Base-by-base conservation (phyloP, 148 eudicot genomes). In the Nepenthes gracilis region DNA sequence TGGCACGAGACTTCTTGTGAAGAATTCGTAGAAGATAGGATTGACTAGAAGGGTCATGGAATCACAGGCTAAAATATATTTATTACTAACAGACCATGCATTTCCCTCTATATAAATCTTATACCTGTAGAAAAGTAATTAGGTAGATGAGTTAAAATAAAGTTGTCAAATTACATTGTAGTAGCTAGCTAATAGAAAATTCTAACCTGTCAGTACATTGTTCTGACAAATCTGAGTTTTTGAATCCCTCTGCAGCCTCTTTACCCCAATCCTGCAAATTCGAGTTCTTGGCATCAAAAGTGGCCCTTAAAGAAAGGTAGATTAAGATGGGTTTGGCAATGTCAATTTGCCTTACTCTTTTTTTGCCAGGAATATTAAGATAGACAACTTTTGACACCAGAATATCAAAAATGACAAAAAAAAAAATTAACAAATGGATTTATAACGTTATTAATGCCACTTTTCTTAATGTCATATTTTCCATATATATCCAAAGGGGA, bases 71-170 rank as follows among this genome's bases (percentile, higher is more conserved):
- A 81, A 54, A 36, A 84, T 81, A 62, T 81, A 84, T 51, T 84
- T 84, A 40, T 84, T 72, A 43, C 90, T 84, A 1, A 84, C 86
- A 36, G 90, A 84, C 90, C 90, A 81, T 51, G 86, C 72, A 15
- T 69, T 71, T 35, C 84, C 90, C 57, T 84, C 90, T 32, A 77
- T 75, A 37, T 84, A 84, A 13, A 84, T 81, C 73, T 84, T 84
- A 69, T 81, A 84, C 59, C 83, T 84, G 69, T 66, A 61, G 34
- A 10, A 9, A 55, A 40, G 1, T 40, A 4, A 40, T 85, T 1
- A 40, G 8, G 45, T 1, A 40, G 8, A 4, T 3, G 8, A 40
- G 6, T 40, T 0, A 1, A 40, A 4, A 3, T 40, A 40, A 54
- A 8, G 13, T 40, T 40, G 8, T 40, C 45, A 40, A 8, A 40